phyloP scores from a whole-genome alignment of 1,139 yeast genomes.

The Yamadazyma epiphylla region DNA sequence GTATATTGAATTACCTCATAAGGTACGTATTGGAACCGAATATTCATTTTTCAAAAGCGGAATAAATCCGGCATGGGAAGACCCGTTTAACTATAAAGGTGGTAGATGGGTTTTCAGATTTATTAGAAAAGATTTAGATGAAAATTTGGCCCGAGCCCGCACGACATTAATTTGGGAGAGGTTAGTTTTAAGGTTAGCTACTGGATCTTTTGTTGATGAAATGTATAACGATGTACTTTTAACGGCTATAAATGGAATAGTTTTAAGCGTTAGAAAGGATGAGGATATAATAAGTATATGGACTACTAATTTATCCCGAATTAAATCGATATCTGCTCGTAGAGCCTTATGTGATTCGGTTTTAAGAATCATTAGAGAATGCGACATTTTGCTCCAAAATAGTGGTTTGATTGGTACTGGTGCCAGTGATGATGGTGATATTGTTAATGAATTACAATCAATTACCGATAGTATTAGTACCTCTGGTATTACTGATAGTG shows the following conservation, averaged over 20 bases:
- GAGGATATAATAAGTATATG: constrained; percentile 52
- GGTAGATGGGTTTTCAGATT: constrained; percentile 67
- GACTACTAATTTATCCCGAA: constrained; percentile 42
- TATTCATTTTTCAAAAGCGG: constrained; percentile 60
- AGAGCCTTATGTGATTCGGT: constrained; percentile 49
- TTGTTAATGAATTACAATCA: too few species aligned
- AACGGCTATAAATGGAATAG: constrained; percentile 50
- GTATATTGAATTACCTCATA: constrained; percentile 44
- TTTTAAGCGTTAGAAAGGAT: constrained; percentile 46
- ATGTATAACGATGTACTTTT: constrained; percentile 35
- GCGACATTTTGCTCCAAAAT: constrained; percentile 25
- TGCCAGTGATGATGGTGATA: constrained; percentile 1
- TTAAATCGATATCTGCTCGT: constrained; percentile 36
- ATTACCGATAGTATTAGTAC: too few species aligned
- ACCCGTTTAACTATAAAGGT: constrained; percentile 58
- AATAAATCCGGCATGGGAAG: constrained; percentile 71
- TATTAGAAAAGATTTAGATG: constrained; percentile 22
- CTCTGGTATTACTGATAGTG: too few species aligned
- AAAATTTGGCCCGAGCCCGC: constrained; percentile 27
- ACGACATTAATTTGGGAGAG: constrained; percentile 52
- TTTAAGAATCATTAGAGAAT: constrained; percentile 44
- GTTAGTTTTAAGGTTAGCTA: constrained; percentile 37
- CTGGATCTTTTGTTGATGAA: constrained; percentile 39
- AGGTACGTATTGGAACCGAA: constrained; percentile 53
- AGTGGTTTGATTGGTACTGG: constrained; percentile 1